These are phyloP conservation scores for Asparagopsis taxiformis DNA, from an alignment of 31 red algal species.

Conservation along the genomic window DNA sequence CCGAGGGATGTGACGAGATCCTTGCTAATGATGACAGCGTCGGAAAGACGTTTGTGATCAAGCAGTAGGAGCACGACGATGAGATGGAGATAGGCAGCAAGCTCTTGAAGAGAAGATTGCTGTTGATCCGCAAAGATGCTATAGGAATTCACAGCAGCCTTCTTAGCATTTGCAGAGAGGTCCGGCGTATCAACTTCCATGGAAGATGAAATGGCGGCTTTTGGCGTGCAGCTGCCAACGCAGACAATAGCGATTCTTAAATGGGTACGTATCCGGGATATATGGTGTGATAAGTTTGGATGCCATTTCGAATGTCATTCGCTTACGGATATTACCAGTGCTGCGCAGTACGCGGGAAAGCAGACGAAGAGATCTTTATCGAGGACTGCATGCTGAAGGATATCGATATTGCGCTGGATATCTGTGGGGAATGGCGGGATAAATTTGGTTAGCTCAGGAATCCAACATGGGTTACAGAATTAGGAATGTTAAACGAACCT, in stretches of 20 bases:
- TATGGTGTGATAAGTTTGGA: constrained; percentile 41
- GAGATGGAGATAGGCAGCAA: constrained; percentile 76
- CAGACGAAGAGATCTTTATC: constrained; percentile 78
- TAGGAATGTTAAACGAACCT: constrained; percentile 32
- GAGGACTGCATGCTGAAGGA: constrained; percentile 76
- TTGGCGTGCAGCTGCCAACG: constrained; percentile 16
- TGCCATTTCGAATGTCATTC: constrained; percentile 29
- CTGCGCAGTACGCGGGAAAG: constrained; percentile 76
- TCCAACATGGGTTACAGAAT: background rate
- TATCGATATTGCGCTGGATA: constrained; percentile 63
- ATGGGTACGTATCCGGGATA: constrained; percentile 42
- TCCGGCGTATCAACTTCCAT: constrained; percentile 51
- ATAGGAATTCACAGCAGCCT: constrained; percentile 14
- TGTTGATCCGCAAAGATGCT: constrained; percentile 23
- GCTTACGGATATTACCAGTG: constrained; percentile 57
- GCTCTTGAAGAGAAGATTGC: constrained; percentile 65
- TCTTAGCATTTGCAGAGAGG: background rate
- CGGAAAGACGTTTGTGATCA: constrained; percentile 44
- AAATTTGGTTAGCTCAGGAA: background rate
- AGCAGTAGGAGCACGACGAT: constrained; percentile 70
- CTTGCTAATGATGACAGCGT: constrained; percentile 49
- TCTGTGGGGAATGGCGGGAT: constrained; percentile 39
- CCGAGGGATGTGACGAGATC: constrained; percentile 62
- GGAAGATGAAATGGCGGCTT: constrained; percentile 13
- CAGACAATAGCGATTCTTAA: constrained; percentile 14